Conservation (phyloP, 1,284 basidiomycete genomes). For the Sanguinoderma infundibulare region DNA sequence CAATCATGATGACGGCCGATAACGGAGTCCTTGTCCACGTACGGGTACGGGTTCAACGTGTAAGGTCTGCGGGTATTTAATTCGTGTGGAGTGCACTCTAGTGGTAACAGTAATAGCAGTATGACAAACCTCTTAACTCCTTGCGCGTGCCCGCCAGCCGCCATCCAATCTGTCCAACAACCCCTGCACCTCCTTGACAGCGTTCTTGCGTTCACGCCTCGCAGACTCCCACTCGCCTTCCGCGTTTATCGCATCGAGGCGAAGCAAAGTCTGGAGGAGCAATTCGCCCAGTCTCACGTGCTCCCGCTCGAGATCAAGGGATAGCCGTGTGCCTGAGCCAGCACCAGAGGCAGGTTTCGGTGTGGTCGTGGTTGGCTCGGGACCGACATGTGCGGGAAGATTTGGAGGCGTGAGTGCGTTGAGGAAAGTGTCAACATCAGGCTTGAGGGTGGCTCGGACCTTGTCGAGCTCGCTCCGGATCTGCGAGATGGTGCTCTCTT, state of each 20-base stretch:
- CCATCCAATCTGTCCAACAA: slow-evolving; percentile 60
- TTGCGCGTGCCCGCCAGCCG: slow-evolving; percentile 43
- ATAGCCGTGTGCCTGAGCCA: slow-evolving; percentile 14
- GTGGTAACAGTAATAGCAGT: not conserved
- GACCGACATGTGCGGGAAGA: slow-evolving; percentile 16
- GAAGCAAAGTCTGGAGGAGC: slow-evolving; percentile 75
- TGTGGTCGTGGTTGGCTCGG: slow-evolving; percentile 11
- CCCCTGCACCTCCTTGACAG: slow-evolving; percentile 69
- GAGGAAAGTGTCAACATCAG: slow-evolving; percentile 62
- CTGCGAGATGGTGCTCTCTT: slow-evolving; percentile 54
- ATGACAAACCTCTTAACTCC: slow-evolving; percentile 1
- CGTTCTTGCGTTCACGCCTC: slow-evolving; percentile 72
- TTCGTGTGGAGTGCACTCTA: not conserved
- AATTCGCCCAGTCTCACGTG: slow-evolving; percentile 71
- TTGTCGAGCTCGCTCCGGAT: slow-evolving; percentile 64
- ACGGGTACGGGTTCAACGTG: not conserved
- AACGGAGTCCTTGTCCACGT: not conserved
- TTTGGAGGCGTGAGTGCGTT: slow-evolving; percentile 36
- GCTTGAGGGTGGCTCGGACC: slow-evolving; percentile 56
- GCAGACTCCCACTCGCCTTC: slow-evolving; percentile 76
- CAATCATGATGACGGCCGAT: not conserved
- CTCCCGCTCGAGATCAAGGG: slow-evolving; percentile 44
- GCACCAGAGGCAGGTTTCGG: slow-evolving; percentile 16
- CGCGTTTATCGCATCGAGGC: slow-evolving; percentile 73
- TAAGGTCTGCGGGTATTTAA: not conserved